Evolutionary conservation across 495 filamentous ascomycete genomes (phyloP).

Genomic region (Penicillium subrubescens): DNA sequence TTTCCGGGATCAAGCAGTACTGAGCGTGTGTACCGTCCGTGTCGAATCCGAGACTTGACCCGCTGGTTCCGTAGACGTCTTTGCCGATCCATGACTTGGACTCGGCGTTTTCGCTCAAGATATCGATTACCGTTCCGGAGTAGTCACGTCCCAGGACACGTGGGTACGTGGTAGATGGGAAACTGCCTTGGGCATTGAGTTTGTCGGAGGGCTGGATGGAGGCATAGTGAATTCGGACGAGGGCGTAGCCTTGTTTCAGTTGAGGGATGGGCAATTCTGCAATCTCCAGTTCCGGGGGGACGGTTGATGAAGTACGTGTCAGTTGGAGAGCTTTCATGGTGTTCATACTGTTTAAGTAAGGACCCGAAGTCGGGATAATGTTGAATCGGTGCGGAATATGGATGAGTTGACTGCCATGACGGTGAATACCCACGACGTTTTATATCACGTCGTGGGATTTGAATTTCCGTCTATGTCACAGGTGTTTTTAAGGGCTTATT

Average conservation of each 20-base stretch:
- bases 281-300: not conserved
- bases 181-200: slow-evolving; percentile 39
- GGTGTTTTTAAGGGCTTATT: not conserved
- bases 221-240: slow-evolving; percentile 20
- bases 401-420: not conserved
- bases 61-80: slow-evolving; percentile 24
- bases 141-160: slow-evolving; percentile 45
- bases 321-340: slow-evolving; percentile 25
- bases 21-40: slow-evolving; percentile 22
- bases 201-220: slow-evolving; percentile 46
- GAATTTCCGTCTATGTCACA: not conserved
- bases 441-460: not conserved
- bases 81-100: slow-evolving; percentile 25
- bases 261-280: slow-evolving; percentile 12
- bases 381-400: not conserved
- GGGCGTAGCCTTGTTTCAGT: slow-evolving; percentile 17
- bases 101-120: not conserved
- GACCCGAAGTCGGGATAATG: not conserved
- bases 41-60: slow-evolving; percentile 19
- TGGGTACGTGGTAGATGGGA: slow-evolving; percentile 40
- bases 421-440: not conserved
- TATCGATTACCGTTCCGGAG: slow-evolving; percentile 19
- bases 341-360: not conserved
- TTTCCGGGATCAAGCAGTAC: slow-evolving; percentile 17
- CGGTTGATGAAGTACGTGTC: not conserved